A percentile compares a stretch with the other conserved stretches of the same genome.
These are phyloP conservation scores for Dothidotthia symphoricarpi DNA, from an alignment of 2,329 filamentous ascomycete species.

Conservation along the genomic window DNA sequence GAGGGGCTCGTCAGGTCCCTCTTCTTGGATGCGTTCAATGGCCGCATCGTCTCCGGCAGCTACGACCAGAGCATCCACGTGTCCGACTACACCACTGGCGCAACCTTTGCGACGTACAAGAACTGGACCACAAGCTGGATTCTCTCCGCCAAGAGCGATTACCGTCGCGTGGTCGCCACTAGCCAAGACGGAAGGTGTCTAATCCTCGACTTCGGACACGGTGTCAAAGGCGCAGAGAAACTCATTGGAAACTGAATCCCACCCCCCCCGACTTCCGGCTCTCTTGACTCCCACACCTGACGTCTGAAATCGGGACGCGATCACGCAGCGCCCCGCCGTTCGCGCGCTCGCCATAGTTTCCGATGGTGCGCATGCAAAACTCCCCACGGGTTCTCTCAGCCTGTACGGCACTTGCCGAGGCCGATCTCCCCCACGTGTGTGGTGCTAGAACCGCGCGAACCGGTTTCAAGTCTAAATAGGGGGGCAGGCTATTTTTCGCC, in stretches of 20 bases:
- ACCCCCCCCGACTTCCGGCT: too few relatives aligned
- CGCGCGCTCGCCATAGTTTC: too few relatives aligned
- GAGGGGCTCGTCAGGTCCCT: constrained; percentile 82
- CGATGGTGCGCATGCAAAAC: too few relatives aligned
- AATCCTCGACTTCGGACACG: constrained; percentile 85
- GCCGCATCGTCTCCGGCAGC: constrained; percentile 82
- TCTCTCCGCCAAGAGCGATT: constrained; percentile 91
- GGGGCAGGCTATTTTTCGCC: too few relatives aligned
- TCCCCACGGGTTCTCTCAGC: too few relatives aligned
- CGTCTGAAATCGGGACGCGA: too few relatives aligned
- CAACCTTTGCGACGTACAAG: constrained; percentile 79
- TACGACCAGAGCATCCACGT: constrained; percentile 97
- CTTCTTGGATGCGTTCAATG: constrained; percentile 84
- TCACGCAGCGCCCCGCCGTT: too few relatives aligned
- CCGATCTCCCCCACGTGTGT: too few relatives aligned
- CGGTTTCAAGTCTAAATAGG: too few relatives aligned
- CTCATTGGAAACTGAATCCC: constrained; percentile 29
- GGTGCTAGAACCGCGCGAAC: too few relatives aligned
- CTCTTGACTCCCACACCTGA: too few relatives aligned
- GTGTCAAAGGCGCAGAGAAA: constrained; percentile 54
- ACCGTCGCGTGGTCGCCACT: constrained; percentile 88
- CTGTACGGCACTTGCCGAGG: too few relatives aligned
- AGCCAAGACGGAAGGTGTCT: constrained; percentile 91
- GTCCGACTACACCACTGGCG: constrained; percentile 79
- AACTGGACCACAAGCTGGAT: constrained; percentile 98